Evolutionary conservation across 2,329 filamentous ascomycete genomes (phyloP).

Genomic region (Paracoccidioides brasiliensis): DNA sequence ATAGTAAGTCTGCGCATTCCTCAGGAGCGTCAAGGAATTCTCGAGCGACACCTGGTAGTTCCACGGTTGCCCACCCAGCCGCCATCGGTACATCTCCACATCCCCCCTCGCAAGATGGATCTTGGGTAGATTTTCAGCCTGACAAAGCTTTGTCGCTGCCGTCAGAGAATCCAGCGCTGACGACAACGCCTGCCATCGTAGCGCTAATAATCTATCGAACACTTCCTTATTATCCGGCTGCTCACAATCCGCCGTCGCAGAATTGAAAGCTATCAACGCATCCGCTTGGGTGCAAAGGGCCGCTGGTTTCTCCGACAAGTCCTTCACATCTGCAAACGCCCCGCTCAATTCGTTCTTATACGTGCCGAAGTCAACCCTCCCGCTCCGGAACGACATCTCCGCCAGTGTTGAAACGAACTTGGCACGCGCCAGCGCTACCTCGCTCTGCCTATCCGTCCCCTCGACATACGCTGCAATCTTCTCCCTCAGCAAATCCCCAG

Average conservation of each 20-base stretch:
- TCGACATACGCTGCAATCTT: constrained; percentile 43
- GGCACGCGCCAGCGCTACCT: constrained; percentile 42
- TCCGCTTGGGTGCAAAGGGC: constrained; percentile 44
- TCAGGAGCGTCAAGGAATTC: constrained; percentile 36
- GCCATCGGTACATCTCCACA: constrained; percentile 41
- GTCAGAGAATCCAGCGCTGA: constrained; percentile 39
- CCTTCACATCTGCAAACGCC: constrained; percentile 29
- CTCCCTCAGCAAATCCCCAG: constrained; percentile 38
- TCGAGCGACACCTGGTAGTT: constrained; percentile 30
- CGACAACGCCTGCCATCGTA: constrained; percentile 42
- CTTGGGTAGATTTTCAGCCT: constrained; percentile 37
- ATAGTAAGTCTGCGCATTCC: constrained; percentile 47
- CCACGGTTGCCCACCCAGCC: constrained; percentile 35
- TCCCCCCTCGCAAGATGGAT: constrained; percentile 45
- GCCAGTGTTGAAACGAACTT: constrained; percentile 44
- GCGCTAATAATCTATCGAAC: constrained; percentile 18
- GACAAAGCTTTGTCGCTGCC: constrained; percentile 39
- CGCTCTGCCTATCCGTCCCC: constrained; percentile 33
- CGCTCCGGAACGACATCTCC: constrained; percentile 43
- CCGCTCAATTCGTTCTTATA: constrained; percentile 36
- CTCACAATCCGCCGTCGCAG: constrained; percentile 30
- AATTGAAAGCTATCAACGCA: constrained; percentile 41
- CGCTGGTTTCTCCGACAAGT: constrained; percentile 34
- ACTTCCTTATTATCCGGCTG: constrained; percentile 17
- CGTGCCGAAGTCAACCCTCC: constrained; percentile 37